These are phyloP conservation scores for Epichloe sylvatica DNA, from an alignment of 2,329 filamentous ascomycete species.

Conservation along the genomic window DNA sequence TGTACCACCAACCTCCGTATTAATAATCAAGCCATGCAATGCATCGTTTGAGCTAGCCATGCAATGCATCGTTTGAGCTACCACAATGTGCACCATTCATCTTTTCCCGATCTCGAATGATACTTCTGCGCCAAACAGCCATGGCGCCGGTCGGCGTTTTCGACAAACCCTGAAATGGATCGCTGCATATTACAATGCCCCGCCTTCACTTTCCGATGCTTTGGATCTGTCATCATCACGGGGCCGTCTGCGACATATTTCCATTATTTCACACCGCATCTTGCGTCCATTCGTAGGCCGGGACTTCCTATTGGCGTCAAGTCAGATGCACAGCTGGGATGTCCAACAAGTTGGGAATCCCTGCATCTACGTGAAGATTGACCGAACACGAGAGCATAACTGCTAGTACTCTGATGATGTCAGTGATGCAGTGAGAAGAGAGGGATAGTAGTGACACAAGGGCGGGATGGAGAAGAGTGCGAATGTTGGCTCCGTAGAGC, in stretches of 20 bases:
- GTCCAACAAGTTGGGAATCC: neutral
- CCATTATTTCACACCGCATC: neutral
- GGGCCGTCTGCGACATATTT: neutral
- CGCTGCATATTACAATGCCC: neutral
- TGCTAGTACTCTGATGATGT: neutral
- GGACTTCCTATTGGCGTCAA: neutral
- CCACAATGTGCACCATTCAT: neutral
- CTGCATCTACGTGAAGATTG: neutral
- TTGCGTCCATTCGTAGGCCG: neutral
- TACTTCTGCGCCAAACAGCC: neutral
- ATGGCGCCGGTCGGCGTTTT: neutral
- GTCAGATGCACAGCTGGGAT: neutral
- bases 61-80: conserved; percentile 1
- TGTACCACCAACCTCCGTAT: conserved; percentile 1
- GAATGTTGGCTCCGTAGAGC: neutral
- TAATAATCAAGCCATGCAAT: conserved; percentile 1
- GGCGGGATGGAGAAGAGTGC: neutral
- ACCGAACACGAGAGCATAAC: neutral
- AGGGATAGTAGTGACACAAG: neutral
- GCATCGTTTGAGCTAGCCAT: conserved; percentile 1
- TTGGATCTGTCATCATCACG: neutral
- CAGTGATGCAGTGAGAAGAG: neutral
- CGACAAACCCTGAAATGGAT: neutral
- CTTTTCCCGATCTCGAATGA: neutral
- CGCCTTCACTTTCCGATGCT: neutral